Base-by-base conservation (phyloP, 1,139 yeast genomes). In the Hansenula lynferdii region DNA sequence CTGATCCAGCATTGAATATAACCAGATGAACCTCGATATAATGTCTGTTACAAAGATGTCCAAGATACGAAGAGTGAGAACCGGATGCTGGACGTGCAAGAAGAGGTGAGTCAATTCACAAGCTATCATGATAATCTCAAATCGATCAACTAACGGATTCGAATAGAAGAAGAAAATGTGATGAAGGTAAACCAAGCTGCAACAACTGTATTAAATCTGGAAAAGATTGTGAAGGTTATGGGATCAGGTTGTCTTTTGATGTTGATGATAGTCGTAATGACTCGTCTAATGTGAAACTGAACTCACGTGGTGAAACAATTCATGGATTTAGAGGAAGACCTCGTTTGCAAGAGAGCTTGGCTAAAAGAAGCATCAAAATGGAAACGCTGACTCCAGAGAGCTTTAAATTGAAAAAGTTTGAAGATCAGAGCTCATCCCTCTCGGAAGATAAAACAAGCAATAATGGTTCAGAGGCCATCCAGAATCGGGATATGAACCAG, bases 201-300 rank as follows among this genome's bases (percentile, higher is more conserved):
- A 52, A 58, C 22, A 73, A 72, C 50, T 73, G 78, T 44, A 23
- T 53, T 3, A 62, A 58, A 21, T 59, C 69, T 5, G 71, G 70
- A 3, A 54, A 72, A 24, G 42, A 42, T 12, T 75, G 80, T 48
- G 77, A 64, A 41, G 79, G 79, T 1, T 74, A 75, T 51, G 73
- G 64, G 0, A 42, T 71, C 7, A 58, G 72, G 38, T 53, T 73
- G 7, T 60, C 69, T 2, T 75, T 73, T 45, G 76, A 70, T 45
- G 73, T 70, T 10, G 75, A 71, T 42, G 75, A 70, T 38, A 54
- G 60, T 30, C 47, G 67, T 17, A 52, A 50, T 19, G n/a, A n/a
- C n/a, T 34, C 22, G 12, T 32, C 36, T 10, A 50, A 50, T 12
- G 24, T 39, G 7, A 42, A 41, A 28, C 20, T 36, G 3, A 54